A percentile compares a stretch with the other conserved stretches of the same genome.
Evolutionary conservation across 2,329 filamentous ascomycete genomes (phyloP).

Genomic region (Bimuria novae-zelandiae): DNA sequence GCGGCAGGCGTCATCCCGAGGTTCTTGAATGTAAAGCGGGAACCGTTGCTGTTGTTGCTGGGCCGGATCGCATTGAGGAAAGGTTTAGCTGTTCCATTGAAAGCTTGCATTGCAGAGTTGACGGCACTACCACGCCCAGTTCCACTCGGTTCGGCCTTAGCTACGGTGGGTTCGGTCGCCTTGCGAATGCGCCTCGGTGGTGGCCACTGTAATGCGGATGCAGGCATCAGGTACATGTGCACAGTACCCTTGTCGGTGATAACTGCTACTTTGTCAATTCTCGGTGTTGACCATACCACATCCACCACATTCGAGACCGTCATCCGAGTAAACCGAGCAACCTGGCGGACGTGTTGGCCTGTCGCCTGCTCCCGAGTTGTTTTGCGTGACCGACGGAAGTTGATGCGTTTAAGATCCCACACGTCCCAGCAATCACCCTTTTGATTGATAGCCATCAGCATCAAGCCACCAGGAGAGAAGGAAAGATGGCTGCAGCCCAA

Average conservation of each 20-base stretch:
- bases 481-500: constrained; percentile 82
- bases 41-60: constrained; percentile 36
- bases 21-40: constrained; percentile 43
- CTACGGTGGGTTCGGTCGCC: constrained; percentile 23
- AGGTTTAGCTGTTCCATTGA: constrained; percentile 50
- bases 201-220: constrained; percentile 84
- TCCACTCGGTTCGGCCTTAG: constrained; percentile 40
- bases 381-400: constrained; percentile 49
- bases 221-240: constrained; percentile 86
- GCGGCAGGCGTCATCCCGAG: constrained; percentile 48
- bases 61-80: constrained; percentile 45
- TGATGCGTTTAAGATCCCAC: constrained; percentile 73
- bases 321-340: constrained; percentile 88
- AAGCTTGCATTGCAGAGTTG: constrained; percentile 48
- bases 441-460: constrained; percentile 76
- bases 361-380: constrained; percentile 33
- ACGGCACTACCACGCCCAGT: constrained; percentile 40
- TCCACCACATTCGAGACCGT: constrained; percentile 91
- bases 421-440: constrained; percentile 84
- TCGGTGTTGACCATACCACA: constrained; percentile 82
- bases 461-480: constrained; percentile 74
- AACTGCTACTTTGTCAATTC: constrained; percentile 82
- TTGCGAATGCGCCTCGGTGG: constrained; percentile 60
- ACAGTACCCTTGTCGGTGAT: constrained; percentile 95
- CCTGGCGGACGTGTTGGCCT: constrained; percentile 69